Base-by-base conservation (phyloP, 2,329 filamentous ascomycete genomes). In the Ophiostoma ulmi region DNA sequence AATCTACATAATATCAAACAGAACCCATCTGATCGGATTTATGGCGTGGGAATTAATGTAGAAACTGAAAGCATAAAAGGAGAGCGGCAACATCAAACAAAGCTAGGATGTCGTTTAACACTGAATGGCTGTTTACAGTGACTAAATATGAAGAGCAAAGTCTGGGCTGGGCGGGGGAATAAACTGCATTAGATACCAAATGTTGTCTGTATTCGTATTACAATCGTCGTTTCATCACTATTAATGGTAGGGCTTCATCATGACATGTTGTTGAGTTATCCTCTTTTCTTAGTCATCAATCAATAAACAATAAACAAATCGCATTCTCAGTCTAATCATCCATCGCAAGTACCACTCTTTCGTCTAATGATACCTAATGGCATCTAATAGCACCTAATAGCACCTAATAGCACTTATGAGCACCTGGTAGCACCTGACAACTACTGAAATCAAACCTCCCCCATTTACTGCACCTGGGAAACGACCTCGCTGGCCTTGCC, bases 401-500 rank as follows among this genome's bases (percentile, higher is more conserved):
- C 44, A 48, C 44, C 3, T 48, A 0, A 1, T 20, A 44, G 38
- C 36, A 6, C 11, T 38, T 38, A 38, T 10, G 36, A 48, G 38
- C 8, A n/a, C 20, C 44, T 8, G n/a, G 10, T n/a, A 48, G 6
- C 44, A 48, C 44, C 3, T 48, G 38, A 61, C 55, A 61, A 31
- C 52, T 26, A 7, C 52, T 26, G 14, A 22, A 61, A 31, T 8
- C 61, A 64, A 64, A 14, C 14, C 41, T 11, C 38, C 38, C 38
- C 6, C 44, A 5, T 20, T 35, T 84, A 88, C 84, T 88, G 86
- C 71, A 90, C 88, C 79, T 90, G 87, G 81, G 92, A 94, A 79
- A 99, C 95, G 82, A 99, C 98, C 84, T 99, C 95, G 80, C 90
- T 95, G 71, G 95, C 95, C 80, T 91, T 91, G 75, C 86, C 83